phyloP scores from a whole-genome alignment of 2,329 filamentous ascomycete genomes.

The Aspergillus novoparasiticus region DNA sequence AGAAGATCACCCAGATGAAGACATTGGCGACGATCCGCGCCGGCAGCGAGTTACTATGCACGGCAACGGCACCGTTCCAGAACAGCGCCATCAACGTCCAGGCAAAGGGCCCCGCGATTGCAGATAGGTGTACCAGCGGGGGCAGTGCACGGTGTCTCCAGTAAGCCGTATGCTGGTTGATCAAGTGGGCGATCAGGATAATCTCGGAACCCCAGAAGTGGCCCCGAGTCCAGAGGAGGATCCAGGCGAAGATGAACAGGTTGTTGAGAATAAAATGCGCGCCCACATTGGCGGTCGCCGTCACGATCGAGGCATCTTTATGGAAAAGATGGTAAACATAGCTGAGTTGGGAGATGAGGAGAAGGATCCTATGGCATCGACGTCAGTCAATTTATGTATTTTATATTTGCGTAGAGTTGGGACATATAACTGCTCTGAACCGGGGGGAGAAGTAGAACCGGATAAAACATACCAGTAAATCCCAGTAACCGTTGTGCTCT shows the following conservation, averaged over 20 bases:
- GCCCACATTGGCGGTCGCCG: constrained; percentile 74
- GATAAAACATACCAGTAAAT: constrained; percentile 70
- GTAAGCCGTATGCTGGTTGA: constrained; percentile 78
- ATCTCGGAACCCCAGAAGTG: constrained; percentile 77
- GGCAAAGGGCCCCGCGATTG: constrained; percentile 75
- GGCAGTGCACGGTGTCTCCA: constrained; percentile 75
- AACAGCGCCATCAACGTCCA: constrained; percentile 87
- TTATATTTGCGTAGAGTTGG: background rate
- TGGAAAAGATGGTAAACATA: constrained; percentile 80
- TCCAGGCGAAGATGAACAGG: constrained; percentile 76
- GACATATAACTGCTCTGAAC: background rate
- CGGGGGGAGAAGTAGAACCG: background rate
- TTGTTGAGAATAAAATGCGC: constrained; percentile 86
- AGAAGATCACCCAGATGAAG: constrained; percentile 81
- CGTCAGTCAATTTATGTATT: background rate
- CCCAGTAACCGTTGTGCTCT: constrained; percentile 64
- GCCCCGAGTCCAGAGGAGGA: constrained; percentile 78
- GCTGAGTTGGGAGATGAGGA: constrained; percentile 74
- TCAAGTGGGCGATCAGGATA: constrained; percentile 76
- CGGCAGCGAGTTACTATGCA: constrained; percentile 67
- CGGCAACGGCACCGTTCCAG: constrained; percentile 84
- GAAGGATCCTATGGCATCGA: constrained; percentile 58
- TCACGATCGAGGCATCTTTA: constrained; percentile 62
- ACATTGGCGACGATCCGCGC: constrained; percentile 83
- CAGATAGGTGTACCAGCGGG: constrained; percentile 73